Percentiles rank a stretch among this genome's conserved stretches.
These are phyloP conservation scores for Jaenimonas drosophilae DNA, from an alignment of 208 protist species.

Conservation along the genomic window DNA sequence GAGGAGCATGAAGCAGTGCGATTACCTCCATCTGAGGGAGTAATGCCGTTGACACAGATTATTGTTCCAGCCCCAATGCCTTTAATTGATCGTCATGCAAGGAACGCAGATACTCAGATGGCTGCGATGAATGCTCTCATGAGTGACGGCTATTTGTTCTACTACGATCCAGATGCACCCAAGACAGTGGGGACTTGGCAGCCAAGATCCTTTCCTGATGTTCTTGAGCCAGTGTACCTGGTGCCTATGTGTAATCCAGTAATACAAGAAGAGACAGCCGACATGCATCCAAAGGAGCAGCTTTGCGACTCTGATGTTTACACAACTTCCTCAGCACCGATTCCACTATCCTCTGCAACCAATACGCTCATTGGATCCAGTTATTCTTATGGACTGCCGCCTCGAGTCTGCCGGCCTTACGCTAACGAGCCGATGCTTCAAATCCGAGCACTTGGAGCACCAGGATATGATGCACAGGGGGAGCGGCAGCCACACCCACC, in stretches of 20 bases:
- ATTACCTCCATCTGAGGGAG: too few relatives aligned
- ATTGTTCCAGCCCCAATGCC: not conserved
- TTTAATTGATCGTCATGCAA: too few relatives aligned
- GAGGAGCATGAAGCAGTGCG: too few relatives aligned
- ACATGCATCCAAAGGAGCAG: constrained; percentile 17
- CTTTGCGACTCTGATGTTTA: constrained; percentile 10
- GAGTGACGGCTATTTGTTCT: constrained; percentile 1
- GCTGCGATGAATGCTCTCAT: too few relatives aligned
- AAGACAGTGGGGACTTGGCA: not conserved
- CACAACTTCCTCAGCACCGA: constrained; percentile 1
- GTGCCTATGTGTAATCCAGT: constrained; percentile 29
- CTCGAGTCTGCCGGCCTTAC: constrained; percentile 21
- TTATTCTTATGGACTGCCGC: too few relatives aligned
- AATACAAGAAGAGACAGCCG: constrained; percentile 7
- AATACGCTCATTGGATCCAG: too few relatives aligned
- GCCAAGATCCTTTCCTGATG: not conserved
- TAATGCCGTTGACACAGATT: constrained; percentile 2
- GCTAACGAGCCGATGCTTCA: constrained; percentile 33
- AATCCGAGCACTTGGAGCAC: constrained; percentile 26
- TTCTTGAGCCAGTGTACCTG: constrained; percentile 22
- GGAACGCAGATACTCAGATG: too few relatives aligned
- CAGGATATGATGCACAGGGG: not conserved
- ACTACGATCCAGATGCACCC: not conserved
- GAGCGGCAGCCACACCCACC: not conserved
- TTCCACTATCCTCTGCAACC: too few relatives aligned